Percentiles rank a stretch among this genome's conserved stretches.
Evolutionary conservation across 345 rosid species (phyloP).

Genomic region (Stellera chamaejasme): DNA sequence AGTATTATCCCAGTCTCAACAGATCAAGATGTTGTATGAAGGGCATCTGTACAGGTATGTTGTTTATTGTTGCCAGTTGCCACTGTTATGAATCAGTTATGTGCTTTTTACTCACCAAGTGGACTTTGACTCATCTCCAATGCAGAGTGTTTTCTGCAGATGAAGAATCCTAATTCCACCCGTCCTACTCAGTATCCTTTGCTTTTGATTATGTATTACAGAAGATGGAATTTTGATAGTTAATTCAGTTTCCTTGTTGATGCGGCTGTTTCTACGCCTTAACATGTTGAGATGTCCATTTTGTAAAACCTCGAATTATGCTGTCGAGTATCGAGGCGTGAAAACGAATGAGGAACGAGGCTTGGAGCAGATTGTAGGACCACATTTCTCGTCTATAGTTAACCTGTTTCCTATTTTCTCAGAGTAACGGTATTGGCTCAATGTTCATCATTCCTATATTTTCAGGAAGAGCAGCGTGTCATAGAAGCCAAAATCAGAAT

Average conservation of each 20-base stretch:
- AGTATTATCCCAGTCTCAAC: conserved; percentile 96
- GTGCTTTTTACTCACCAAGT: conserved; percentile 3
- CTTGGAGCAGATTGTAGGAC: conserved; percentile 87
- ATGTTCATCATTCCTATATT: conserved; percentile 3
- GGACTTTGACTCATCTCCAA: conserved; percentile 12
- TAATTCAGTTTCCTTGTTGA: not conserved
- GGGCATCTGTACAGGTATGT: conserved; percentile 92
- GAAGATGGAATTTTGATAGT: not conserved
- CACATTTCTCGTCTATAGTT: not conserved
- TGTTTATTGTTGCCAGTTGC: not conserved
- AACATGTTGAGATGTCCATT: conserved; percentile 80
- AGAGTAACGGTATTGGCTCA: not conserved
- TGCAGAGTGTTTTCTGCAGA: conserved; percentile 97
- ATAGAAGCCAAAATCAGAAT: conserved; percentile 95
- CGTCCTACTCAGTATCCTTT: conserved; percentile 99
- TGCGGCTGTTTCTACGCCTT: conserved; percentile 32
- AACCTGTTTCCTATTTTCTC: not conserved
- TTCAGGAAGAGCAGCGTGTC: conserved; percentile 93
- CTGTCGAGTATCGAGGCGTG: conserved; percentile 90
- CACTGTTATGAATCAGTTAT: conserved; percentile 5
- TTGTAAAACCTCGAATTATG: conserved; percentile 93
- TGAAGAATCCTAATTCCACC: conserved; percentile 91
- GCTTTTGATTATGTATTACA: not conserved
- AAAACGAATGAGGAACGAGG: conserved; percentile 96
- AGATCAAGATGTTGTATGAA: conserved; percentile 93